phyloP scores from a whole-genome alignment of 1,284 basidiomycete species.

The Trametes versicolor region DNA sequence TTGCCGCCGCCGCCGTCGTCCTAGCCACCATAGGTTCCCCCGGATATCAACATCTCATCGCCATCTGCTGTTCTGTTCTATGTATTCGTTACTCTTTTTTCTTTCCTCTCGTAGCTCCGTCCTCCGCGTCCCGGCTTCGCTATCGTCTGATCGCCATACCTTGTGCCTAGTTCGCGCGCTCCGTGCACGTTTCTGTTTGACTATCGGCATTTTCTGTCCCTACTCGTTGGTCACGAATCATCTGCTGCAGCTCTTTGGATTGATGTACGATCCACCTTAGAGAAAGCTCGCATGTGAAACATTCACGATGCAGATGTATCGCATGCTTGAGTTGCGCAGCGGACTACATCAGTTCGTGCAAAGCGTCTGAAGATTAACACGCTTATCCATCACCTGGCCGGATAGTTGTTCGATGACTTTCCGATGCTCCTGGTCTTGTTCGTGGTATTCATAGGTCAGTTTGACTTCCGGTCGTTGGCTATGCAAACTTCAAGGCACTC shows the following conservation, averaged over 20 bases:
- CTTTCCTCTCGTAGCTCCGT: conserved; percentile 14
- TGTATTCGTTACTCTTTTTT: conserved; percentile 27
- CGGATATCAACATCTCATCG: conserved; percentile 34
- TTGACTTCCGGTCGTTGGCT: too few species aligned
- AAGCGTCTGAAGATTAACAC: too few species aligned
- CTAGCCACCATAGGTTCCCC: conserved; percentile 11
- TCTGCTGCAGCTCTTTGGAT: conserved; percentile 9
- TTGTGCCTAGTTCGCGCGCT: conserved; percentile 21
- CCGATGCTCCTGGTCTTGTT: too few species aligned
- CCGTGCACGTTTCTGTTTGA: conserved; percentile 8
- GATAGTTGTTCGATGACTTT: too few species aligned
- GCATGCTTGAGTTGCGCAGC: background rate
- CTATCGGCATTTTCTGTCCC: conserved; percentile 15
- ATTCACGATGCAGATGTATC: background rate
- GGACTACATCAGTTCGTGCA: too few species aligned
- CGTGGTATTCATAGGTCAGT: too few species aligned
- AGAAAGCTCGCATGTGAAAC: background rate
- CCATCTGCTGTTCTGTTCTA: conserved; percentile 34
- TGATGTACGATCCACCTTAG: background rate
- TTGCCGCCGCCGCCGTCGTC: conserved; percentile 15
- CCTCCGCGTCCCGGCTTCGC: background rate
- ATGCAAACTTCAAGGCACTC: too few species aligned
- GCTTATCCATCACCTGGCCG: too few species aligned
- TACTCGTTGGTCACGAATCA: conserved; percentile 17
- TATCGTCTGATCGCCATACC: conserved; percentile 14